These are phyloP conservation scores for Picochlorum sp. DNA, from an alignment of 139 green algal species.

Conservation along the genomic window DNA sequence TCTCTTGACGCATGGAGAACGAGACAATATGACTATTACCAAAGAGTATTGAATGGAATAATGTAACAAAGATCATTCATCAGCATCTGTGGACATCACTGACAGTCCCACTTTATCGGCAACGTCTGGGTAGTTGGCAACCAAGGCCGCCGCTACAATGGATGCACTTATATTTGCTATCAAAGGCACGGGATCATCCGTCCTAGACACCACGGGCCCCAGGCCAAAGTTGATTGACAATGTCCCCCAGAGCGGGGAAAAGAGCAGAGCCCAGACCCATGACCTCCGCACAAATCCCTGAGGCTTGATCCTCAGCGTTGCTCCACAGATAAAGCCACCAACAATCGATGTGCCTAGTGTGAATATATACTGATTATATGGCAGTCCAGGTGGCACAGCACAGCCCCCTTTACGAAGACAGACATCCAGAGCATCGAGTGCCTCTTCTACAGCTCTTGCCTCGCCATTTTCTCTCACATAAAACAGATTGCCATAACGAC, in stretches of 20 bases:
- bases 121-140: conserved; percentile 14
- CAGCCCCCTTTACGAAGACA: conserved; percentile 43
- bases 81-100: background rate
- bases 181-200: conserved; percentile 39
- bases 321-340: conserved; percentile 54
- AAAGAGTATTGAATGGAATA: conserved; percentile 92
- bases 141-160: conserved; percentile 22
- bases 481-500: conserved; percentile 58
- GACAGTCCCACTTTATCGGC: conserved; percentile 10
- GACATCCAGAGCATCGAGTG: conserved; percentile 34
- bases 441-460: conserved; percentile 28
- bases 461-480: conserved; percentile 61
- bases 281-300: conserved; percentile 44
- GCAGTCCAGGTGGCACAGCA: conserved; percentile 51
- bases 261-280: conserved; percentile 59
- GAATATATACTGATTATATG: conserved; percentile 56
- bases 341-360: conserved; percentile 45
- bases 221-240: conserved; percentile 72
- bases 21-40: conserved; percentile 98
- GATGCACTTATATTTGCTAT: conserved; percentile 46
- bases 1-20: conserved; percentile 92
- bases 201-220: conserved; percentile 55
- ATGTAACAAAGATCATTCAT: conserved; percentile 41
- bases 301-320: conserved; percentile 42
- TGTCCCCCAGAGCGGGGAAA: conserved; percentile 57